A percentile compares a stretch with the other conserved stretches of the same genome.
Evolutionary conservation across 306 rosid genomes (phyloP).

Genomic region (Betula pendula): DNA sequence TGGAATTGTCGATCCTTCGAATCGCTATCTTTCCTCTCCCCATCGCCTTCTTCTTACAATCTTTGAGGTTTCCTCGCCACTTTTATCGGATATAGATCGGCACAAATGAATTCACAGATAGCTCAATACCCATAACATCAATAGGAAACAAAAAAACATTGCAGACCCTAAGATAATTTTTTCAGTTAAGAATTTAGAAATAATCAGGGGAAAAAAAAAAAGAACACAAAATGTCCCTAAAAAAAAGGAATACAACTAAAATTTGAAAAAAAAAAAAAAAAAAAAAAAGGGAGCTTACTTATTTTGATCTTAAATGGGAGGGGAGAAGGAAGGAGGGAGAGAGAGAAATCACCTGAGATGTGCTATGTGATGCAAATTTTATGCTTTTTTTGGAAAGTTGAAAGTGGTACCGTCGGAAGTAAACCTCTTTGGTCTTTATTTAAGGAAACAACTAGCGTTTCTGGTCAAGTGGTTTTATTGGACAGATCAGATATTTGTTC

Average conservation of each 20-base stretch:
- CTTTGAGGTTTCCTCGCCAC: not conserved
- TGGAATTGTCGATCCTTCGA: constrained; percentile 44
- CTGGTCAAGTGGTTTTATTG: constrained; percentile 25
- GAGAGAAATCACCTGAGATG: constrained; percentile 15
- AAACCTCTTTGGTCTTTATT: too few relatives aligned
- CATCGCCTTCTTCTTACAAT: constrained; percentile 14
- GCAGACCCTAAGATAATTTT: not conserved
- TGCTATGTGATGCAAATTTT: constrained; percentile 22
- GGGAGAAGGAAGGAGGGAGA: not conserved
- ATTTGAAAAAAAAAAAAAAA: not conserved
- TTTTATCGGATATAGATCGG: not conserved
- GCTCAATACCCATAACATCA: not conserved
- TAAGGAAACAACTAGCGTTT: constrained; percentile 9
- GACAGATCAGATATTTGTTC: not conserved
- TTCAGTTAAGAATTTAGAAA: not conserved
- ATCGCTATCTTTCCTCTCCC: constrained; percentile 55
- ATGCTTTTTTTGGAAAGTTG: constrained; percentile 57
- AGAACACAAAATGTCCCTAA: too few relatives aligned
- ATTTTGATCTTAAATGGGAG: not conserved
- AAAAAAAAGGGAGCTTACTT: constrained; percentile 13
- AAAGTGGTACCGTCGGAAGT: constrained; percentile 7
- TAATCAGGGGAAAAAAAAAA: not conserved
- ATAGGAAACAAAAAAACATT: not conserved
- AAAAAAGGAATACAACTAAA: not conserved
- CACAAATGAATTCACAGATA: not conserved